Evolutionary conservation across 306 rosid species (phyloP).

Genomic region (Prunus fruticosa): DNA sequence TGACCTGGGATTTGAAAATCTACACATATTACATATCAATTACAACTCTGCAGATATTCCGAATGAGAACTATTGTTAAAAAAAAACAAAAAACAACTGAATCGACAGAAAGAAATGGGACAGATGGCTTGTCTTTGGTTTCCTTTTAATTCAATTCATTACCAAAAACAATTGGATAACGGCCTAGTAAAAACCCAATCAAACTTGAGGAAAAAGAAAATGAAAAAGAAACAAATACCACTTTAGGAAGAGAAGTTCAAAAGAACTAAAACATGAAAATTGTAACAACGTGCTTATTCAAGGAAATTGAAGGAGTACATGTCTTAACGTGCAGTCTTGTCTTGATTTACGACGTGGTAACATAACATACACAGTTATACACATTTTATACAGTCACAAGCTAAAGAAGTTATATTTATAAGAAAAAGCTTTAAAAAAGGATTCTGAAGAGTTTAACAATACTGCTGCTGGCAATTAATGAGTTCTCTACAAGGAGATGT

Average conservation of each 20-base stretch:
- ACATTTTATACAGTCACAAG: not conserved
- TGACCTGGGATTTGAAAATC: not conserved
- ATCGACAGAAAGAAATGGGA: not conserved
- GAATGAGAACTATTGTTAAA: not conserved
- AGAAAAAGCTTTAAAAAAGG: slow-evolving; percentile 84
- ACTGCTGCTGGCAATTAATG: slow-evolving; percentile 85
- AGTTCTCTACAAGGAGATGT: slow-evolving; percentile 70
- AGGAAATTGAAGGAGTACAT: not conserved
- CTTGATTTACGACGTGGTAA: no score
- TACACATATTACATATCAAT: not conserved
- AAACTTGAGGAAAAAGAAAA: not conserved
- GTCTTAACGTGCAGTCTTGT: no score
- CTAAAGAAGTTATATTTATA: not conserved
- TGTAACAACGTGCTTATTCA: not conserved
- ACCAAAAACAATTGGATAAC: not conserved
- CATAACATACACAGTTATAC: no score
- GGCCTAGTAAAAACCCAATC: not conserved
- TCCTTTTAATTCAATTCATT: not conserved
- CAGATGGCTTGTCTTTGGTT: not conserved
- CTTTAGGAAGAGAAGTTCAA: not conserved
- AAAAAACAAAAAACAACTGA: not conserved
- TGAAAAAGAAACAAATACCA: not conserved
- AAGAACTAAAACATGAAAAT: not conserved
- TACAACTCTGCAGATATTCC: not conserved
- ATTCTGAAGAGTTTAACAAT: slow-evolving; percentile 94